Conservation (phyloP, 345 rosid species). For the Eucalyptus paniculata region DNA sequence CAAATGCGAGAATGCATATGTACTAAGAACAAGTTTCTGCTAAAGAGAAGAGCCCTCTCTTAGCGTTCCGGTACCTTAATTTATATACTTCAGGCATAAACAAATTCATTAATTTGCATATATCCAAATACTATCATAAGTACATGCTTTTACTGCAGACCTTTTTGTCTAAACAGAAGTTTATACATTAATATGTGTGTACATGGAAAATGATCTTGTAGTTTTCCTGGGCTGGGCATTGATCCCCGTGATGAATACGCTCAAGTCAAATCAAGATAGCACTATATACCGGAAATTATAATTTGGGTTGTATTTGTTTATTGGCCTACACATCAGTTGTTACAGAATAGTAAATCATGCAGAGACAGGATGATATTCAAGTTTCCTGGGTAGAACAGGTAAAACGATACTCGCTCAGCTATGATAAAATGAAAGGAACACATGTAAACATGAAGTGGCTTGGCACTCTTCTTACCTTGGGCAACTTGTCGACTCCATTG, state of each 20-base stretch:
- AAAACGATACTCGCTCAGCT: neutral
- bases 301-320: neutral
- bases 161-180: neutral
- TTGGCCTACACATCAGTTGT: neutral
- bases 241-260: neutral
- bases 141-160: neutral
- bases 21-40: neutral
- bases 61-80: neutral
- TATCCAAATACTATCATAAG: neutral
- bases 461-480: constrained; percentile 31
- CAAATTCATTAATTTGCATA: neutral
- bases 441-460: neutral
- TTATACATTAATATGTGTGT: neutral
- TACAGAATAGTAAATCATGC: neutral
- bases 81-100: neutral
- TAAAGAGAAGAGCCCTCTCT: neutral
- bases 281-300: neutral
- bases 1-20: neutral
- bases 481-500: constrained; percentile 40
- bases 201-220: neutral
- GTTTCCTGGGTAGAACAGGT: neutral
- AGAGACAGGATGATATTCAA: neutral
- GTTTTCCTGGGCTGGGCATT: neutral
- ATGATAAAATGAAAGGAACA: neutral
- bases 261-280: neutral